Evolutionary conservation across 176 grass and related monocot species (phyloP).

Genomic region (Zea mays): DNA sequence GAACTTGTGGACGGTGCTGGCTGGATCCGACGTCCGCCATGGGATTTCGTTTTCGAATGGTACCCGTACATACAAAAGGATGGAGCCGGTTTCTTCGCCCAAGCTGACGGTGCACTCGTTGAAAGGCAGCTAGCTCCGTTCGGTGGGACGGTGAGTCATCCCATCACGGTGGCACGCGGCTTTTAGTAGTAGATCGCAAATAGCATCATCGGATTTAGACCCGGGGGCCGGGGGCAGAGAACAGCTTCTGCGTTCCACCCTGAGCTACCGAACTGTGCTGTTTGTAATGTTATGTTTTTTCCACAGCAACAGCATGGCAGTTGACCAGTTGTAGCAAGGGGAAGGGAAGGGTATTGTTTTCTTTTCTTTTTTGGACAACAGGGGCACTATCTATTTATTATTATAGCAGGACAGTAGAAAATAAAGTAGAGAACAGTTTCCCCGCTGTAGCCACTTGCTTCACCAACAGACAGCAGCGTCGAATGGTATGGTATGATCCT

Average conservation of each 20-base stretch:
- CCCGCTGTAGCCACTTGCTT: conserved; percentile 14
- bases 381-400: neutral
- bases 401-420: neutral
- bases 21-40: conserved; percentile 34
- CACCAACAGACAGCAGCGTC: neutral
- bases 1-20: conserved; percentile 29
- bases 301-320: neutral
- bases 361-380: too few species aligned
- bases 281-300: neutral
- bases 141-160: conserved; percentile 35
- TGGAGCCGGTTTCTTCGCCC: conserved; percentile 27
- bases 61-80: neutral
- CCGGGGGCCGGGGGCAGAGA: neutral
- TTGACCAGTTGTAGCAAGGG: neutral
- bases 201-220: neutral
- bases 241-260: neutral
- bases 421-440: neutral
- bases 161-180: conserved; percentile 21
- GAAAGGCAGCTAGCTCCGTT: neutral
- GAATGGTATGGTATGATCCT: conserved; percentile 14
- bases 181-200: neutral
- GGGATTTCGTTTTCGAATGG: conserved; percentile 35
- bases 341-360: too few species aligned
- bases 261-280: neutral
- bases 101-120: conserved; percentile 27